phyloP scores from a whole-genome alignment of 306 rosid species.

The Ormosia emarginata region DNA sequence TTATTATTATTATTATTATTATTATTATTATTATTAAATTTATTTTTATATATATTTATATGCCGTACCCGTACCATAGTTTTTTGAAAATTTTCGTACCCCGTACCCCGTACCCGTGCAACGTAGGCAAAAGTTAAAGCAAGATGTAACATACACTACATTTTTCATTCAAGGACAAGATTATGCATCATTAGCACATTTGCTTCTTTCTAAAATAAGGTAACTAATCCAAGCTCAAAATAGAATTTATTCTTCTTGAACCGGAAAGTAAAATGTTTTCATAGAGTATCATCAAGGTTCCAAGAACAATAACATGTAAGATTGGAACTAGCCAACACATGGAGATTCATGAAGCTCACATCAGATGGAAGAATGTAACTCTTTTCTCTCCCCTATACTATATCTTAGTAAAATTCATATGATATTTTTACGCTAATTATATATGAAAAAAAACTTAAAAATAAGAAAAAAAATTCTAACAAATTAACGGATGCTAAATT shows the following conservation, averaged over 20 bases:
- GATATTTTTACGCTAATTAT: neutral
- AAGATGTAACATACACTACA: neutral
- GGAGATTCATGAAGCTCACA: neutral
- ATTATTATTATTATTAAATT: too few species aligned
- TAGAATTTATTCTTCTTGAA: slow-evolving; percentile 1
- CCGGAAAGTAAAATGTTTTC: neutral
- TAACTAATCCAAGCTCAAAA: neutral
- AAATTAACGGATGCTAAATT: neutral
- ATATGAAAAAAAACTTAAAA: neutral
- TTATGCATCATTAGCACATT: neutral
- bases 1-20: too few species aligned
- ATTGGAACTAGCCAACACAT: neutral
- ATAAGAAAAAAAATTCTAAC: neutral
- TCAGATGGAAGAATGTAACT: neutral
- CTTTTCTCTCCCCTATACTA: neutral
- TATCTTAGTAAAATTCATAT: neutral
- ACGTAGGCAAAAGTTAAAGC: slow-evolving; percentile 6
- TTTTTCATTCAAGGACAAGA: neutral
- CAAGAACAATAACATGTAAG: neutral
- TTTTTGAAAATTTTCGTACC: too few species aligned
- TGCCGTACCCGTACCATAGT: too few species aligned
- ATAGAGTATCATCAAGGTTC: neutral
- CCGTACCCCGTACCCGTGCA: too few species aligned
- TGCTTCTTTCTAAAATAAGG: neutral
- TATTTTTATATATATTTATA: too few species aligned